Evolutionary conservation across 2,329 filamentous ascomycete genomes (phyloP).

Genomic region (Lasiodiplodia theobromae): DNA sequence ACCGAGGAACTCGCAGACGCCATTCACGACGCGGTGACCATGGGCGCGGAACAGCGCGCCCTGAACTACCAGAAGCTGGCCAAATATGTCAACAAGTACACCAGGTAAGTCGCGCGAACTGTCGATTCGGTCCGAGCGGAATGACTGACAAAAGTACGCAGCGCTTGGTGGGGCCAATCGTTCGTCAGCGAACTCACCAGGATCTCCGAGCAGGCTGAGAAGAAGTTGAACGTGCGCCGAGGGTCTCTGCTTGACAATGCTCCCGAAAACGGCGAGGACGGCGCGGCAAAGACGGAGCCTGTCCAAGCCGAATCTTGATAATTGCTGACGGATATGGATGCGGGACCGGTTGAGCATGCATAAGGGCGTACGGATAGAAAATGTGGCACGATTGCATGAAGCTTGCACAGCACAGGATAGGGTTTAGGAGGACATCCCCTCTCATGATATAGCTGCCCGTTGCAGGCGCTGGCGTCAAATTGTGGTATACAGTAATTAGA

Average conservation of each 20-base stretch:
- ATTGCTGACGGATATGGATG: not conserved
- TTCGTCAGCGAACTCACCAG: slow-evolving; percentile 83
- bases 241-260: slow-evolving; percentile 27
- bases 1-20: slow-evolving; percentile 93
- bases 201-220: slow-evolving; percentile 61
- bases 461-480: slow-evolving; percentile 10
- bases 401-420: slow-evolving; percentile 10
- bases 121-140: not conserved
- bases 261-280: slow-evolving; percentile 8
- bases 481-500: slow-evolving; percentile 14
- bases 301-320: not conserved
- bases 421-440: not conserved
- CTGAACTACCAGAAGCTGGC: slow-evolving; percentile 91
- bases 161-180: slow-evolving; percentile 93
- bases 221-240: slow-evolving; percentile 53
- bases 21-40: slow-evolving; percentile 95
- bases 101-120: slow-evolving; percentile 61
- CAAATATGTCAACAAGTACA: slow-evolving; percentile 97
- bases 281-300: not conserved
- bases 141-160: slow-evolving; percentile 43
- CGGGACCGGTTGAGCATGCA: not conserved
- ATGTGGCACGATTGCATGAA: slow-evolving; percentile 24
- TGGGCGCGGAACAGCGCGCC: slow-evolving; percentile 86
- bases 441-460: not conserved
- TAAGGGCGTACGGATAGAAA: slow-evolving; percentile 19